phyloP scores from a whole-genome alignment of 2,329 filamentous ascomycete genomes.

The Aspergillus sojae region DNA sequence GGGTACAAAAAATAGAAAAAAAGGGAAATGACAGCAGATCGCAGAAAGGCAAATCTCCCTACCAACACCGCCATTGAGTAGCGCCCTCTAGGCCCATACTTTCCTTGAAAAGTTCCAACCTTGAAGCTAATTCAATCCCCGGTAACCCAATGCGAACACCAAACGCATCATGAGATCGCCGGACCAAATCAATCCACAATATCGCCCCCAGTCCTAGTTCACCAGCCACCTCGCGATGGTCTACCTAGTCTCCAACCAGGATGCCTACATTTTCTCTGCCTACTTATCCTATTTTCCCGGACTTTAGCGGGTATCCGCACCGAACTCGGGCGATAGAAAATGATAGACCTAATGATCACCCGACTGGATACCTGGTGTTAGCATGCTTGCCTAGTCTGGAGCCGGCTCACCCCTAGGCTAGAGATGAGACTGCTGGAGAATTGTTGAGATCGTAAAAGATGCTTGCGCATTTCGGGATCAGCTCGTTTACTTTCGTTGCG shows the following conservation, averaged over 20 bases:
- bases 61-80: not conserved
- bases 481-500: not conserved
- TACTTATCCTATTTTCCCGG: not conserved
- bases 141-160: not conserved
- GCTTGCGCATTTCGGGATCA: not conserved
- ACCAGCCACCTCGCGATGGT: not conserved
- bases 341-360: not conserved
- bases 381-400: not conserved
- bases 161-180: not conserved
- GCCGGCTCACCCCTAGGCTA: not conserved
- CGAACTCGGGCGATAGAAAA: not conserved
- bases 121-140: not conserved
- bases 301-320: not conserved
- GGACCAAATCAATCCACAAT: not conserved
- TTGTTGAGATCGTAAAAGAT: not conserved
- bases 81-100: not conserved
- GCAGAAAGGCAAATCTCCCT: not conserved
- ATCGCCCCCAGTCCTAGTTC: not conserved
- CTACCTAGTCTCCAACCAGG: not conserved
- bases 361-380: not conserved
- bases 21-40: not conserved
- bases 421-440: not conserved
- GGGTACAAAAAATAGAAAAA: not conserved
- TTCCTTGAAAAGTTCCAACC: not conserved
- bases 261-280: not conserved